Percentiles rank a stretch among this genome's conserved stretches.
Evolutionary conservation across 352 stramenopile species (phyloP).

Genomic region (Phytopythium mirpurense): DNA sequence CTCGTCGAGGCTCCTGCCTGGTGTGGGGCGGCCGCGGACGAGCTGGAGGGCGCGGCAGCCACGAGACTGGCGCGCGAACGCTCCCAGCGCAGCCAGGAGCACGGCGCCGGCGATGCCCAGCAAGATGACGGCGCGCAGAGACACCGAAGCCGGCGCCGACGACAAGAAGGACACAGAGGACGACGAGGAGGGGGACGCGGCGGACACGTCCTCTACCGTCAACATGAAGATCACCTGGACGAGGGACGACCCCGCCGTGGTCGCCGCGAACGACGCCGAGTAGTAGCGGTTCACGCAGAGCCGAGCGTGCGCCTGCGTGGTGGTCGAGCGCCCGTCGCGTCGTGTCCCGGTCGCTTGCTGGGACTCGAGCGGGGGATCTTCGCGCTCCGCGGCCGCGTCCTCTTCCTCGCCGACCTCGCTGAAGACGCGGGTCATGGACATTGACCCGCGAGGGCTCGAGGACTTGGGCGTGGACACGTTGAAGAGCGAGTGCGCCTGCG

Average conservation of each 20-base stretch:
- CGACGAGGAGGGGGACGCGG: background rate
- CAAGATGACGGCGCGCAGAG: constrained; percentile 18
- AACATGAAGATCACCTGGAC: constrained; percentile 61
- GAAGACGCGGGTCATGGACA: background rate
- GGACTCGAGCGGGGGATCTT: too few relatives aligned
- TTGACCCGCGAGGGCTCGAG: background rate
- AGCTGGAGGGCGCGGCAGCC: constrained; percentile 7
- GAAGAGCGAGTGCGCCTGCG: background rate
- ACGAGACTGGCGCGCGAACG: constrained; percentile 47
- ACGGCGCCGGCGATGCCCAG: constrained; percentile 35
- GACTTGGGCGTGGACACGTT: constrained; percentile 4
- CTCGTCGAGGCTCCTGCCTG: background rate
- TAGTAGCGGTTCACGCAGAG: constrained; percentile 3
- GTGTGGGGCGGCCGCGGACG: too few relatives aligned
- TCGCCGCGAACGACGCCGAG: constrained; percentile 41
- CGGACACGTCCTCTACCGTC: constrained; percentile 17
- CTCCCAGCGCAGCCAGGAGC: constrained; percentile 31
- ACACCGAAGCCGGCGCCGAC: constrained; percentile 1
- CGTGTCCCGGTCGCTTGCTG: too few relatives aligned
- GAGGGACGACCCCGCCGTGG: constrained; percentile 30
- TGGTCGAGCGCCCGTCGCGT: background rate
- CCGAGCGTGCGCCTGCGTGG: constrained; percentile 5
- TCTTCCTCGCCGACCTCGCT: constrained; percentile 8
- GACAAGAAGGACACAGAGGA: background rate
- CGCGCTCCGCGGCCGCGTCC: too few relatives aligned